Base-by-base conservation (phyloP, 495 filamentous ascomycete species). In the Sphaerosporella brunnea region DNA sequence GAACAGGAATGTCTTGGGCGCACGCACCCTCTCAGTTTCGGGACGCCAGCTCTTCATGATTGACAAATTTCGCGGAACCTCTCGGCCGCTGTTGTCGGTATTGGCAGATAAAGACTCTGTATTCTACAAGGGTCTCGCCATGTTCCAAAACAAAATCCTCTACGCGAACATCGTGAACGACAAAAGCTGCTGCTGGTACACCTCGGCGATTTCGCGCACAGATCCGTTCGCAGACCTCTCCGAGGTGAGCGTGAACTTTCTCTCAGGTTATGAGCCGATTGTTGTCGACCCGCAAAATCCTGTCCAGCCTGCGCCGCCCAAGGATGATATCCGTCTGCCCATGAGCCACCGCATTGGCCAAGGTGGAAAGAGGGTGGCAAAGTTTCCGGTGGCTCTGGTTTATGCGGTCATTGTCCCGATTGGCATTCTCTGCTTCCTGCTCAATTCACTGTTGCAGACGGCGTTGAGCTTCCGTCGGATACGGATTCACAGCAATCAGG, bases 141-240 rank as follows among this genome's bases (percentile, higher is more conserved):
- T 65, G 51, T 96, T 96, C 64, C 70, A 75, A 51, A 69, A 79
- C 24, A 76, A 77, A 24, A 74, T 69, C 16, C 65, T 88, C 1
- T 96, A 96, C 59, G 73, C 80, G 8, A 96, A 95, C 55, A 70
- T 87, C 38, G 64, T 80, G 49, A 93, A 94, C 58, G 88, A 96
- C 63, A 69, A 79, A 28, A 77, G 20, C 23, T 9, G 8, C 13
- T 5, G 74, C 3, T 90, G 78, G 64, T 95, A 92, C 63, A 94
- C 90, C 0, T 79, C 84, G 1, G 66, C 61, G 36, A 79, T 95
- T 35, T 70, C 79, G 4, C 72, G 72, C 41, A 76, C 67, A 2
- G 81, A 96, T 55, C 87, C 84, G 0, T 95, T 74, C 64, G 59
- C 61, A 3, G 67, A 84, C 50, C 59, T 80, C 28, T 72, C 76